phyloP scores from a whole-genome alignment of 2,329 filamentous ascomycete species.

The Trichoderma aggressivum region DNA sequence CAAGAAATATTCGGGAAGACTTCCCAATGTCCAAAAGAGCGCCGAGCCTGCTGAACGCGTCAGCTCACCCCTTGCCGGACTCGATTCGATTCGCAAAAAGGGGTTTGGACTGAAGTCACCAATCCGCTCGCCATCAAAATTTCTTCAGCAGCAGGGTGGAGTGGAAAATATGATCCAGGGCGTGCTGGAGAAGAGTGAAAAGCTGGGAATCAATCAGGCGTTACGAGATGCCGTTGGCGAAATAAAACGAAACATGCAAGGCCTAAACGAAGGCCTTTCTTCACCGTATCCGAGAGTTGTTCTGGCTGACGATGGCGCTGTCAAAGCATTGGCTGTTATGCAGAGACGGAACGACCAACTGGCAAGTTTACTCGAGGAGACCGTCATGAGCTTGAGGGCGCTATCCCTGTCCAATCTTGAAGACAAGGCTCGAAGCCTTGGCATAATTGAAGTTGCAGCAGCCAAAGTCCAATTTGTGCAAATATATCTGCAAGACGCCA shows the following conservation, averaged over 20 bases:
- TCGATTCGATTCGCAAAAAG: slow-evolving; percentile 39
- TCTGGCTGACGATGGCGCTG: slow-evolving; percentile 34
- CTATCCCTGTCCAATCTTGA: slow-evolving; percentile 50
- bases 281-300: slow-evolving; percentile 37
- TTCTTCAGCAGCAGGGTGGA: slow-evolving; percentile 56
- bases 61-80: slow-evolving; percentile 36
- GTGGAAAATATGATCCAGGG: slow-evolving; percentile 72
- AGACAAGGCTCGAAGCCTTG: slow-evolving; percentile 47
- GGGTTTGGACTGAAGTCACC: slow-evolving; percentile 43
- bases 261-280: slow-evolving; percentile 56
- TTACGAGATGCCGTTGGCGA: slow-evolving; percentile 79
- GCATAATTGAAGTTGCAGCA: slow-evolving; percentile 56
- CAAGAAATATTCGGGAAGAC: slow-evolving; percentile 63
- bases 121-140: slow-evolving; percentile 43
- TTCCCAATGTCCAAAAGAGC: slow-evolving; percentile 35
- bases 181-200: slow-evolving; percentile 69
- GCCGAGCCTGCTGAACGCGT: slow-evolving; percentile 22
- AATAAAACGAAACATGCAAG: slow-evolving; percentile 71
- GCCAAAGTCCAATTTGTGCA: slow-evolving; percentile 65
- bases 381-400: slow-evolving; percentile 60
- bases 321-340: slow-evolving; percentile 46
- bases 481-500: slow-evolving; percentile 57
- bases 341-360: slow-evolving; percentile 65
- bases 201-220: slow-evolving; percentile 74
- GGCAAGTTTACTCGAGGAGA: slow-evolving; percentile 64